These are phyloP conservation scores for Jaapia argillacea DNA, from an alignment of 768 basidiomycete genomes.

Conservation along the genomic window DNA sequence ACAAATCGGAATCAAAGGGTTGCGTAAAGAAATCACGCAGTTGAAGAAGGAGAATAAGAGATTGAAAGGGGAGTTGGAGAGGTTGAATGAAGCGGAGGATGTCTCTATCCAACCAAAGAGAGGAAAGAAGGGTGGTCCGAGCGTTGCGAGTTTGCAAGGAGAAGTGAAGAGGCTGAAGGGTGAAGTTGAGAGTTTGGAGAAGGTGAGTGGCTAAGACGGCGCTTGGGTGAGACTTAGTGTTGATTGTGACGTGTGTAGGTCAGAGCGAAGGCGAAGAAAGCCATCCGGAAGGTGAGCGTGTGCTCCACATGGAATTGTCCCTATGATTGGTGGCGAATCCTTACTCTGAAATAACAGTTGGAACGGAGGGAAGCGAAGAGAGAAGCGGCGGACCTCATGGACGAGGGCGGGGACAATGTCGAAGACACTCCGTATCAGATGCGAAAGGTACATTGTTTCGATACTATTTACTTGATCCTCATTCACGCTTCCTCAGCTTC, in stretches of 20 bases:
- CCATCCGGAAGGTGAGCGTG: conserved; percentile 12
- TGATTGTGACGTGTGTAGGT: conserved; percentile 11
- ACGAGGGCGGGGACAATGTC: conserved; percentile 16
- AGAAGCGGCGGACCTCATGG: conserved; percentile 28
- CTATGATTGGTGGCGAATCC: no score
- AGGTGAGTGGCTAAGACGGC: conserved; percentile 10
- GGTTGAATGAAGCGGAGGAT: conserved; percentile 10
- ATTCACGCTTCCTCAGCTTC: conserved; percentile 18
- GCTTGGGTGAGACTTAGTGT: background rate
- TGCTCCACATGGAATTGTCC: no score
- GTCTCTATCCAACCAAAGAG: conserved; percentile 12
- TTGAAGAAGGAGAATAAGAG: conserved; percentile 11
- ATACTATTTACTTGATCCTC: background rate
- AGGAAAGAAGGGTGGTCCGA: conserved; percentile 8
- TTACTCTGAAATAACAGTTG: conserved; percentile 15
- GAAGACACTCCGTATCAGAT: conserved; percentile 26
- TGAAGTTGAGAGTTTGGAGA: conserved; percentile 15
- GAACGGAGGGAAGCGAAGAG: conserved; percentile 21
- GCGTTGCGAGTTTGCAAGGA: conserved; percentile 6
- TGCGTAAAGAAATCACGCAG: conserved; percentile 7
- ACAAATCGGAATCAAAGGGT: no score
- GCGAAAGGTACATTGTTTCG: conserved; percentile 25
- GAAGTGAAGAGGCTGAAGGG: conserved; percentile 12
- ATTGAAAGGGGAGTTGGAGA: conserved; percentile 9
- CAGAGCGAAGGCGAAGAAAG: conserved; percentile 13